phyloP scores from a whole-genome alignment of 2,329 filamentous ascomycete genomes.

The Pseudogymnoascus verrucosus region DNA sequence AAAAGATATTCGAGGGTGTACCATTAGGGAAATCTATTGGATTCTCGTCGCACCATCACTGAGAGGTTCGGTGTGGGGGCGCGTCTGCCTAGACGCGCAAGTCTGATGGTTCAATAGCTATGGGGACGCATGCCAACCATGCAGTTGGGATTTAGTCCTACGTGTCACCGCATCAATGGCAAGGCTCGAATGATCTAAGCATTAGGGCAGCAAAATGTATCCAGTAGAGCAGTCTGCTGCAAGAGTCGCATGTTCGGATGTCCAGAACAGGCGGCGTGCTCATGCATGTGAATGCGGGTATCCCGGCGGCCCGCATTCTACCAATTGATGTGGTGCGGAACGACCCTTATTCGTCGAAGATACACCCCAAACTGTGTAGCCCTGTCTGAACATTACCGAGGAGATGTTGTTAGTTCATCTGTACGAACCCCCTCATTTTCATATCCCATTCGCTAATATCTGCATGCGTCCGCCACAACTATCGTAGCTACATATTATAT shows the following conservation, averaged over 20 bases:
- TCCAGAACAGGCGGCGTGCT: background rate
- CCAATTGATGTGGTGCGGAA: background rate
- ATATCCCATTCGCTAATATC: background rate
- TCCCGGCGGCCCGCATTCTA: background rate
- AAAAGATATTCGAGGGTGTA: background rate
- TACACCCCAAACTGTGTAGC: background rate
- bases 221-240: background rate
- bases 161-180: background rate
- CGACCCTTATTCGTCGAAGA: background rate
- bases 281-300: background rate
- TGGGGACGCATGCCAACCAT: background rate
- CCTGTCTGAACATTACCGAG: background rate
- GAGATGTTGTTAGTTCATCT: background rate
- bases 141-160: background rate
- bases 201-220: background rate
- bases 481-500: background rate
- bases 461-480: background rate
- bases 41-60: background rate
- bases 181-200: background rate
- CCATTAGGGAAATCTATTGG: background rate
- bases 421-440: background rate
- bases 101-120: background rate
- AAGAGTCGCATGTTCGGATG: background rate
- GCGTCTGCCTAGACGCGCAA: background rate
- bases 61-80: background rate